phyloP scores from a whole-genome alignment of 169 alveolate genomes.

The Plasmodium falciparum region DNA sequence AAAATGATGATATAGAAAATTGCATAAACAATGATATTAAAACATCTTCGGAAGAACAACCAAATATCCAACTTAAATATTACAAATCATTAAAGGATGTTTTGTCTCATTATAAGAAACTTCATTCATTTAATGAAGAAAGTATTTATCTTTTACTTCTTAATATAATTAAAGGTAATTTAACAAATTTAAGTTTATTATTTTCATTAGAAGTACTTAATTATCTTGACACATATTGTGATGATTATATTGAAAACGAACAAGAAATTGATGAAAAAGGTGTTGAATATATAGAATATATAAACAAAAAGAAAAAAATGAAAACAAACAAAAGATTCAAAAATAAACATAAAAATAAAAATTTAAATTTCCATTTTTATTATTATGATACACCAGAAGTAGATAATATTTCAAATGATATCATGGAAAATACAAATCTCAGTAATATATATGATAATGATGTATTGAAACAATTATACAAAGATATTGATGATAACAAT shows the following conservation, averaged over 20 bases:
- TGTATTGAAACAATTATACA: constrained; percentile 30
- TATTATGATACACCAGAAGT: constrained; percentile 6
- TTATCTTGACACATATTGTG: constrained; percentile 58
- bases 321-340: neutral
- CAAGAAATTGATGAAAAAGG: constrained; percentile 10
- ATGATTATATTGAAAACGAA: neutral
- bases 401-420: constrained; percentile 5
- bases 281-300: neutral
- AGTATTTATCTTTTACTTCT: constrained; percentile 33
- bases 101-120: constrained; percentile 1
- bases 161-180: constrained; percentile 50
- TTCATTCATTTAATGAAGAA: constrained; percentile 6
- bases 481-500: neutral
- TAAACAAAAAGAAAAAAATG: neutral
- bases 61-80: neutral
- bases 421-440: constrained; percentile 18
- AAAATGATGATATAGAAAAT: constrained; percentile 24
- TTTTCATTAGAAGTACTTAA: constrained; percentile 67
- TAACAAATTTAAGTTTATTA: constrained; percentile 62
- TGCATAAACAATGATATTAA: constrained; percentile 23
- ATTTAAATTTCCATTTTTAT: constrained; percentile 12
- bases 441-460: constrained; percentile 15
- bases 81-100: constrained; percentile 45
- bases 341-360: neutral
- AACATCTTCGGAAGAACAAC: neutral